These are phyloP conservation scores for Rickenella mellea DNA, from an alignment of 768 basidiomycete genomes.

Conservation along the genomic window DNA sequence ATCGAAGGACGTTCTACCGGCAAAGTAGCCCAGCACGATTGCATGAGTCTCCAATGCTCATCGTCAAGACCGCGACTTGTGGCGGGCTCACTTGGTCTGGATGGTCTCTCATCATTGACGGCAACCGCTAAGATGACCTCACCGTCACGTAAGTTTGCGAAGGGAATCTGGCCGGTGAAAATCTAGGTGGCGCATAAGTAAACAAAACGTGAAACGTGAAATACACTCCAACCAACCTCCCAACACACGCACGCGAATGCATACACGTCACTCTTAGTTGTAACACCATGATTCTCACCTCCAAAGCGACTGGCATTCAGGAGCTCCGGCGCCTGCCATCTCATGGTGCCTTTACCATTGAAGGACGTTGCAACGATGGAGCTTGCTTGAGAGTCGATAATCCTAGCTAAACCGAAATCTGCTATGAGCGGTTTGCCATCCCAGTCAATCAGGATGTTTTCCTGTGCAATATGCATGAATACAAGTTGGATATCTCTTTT, in stretches of 20 bases:
- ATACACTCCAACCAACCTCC: neutral
- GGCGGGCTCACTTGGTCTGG: neutral
- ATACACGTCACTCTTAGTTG: neutral
- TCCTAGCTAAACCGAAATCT: conserved; percentile 53
- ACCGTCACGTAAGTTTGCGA: neutral
- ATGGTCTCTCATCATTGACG: neutral
- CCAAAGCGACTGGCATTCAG: neutral
- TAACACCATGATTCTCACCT: neutral
- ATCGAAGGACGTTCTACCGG: conserved; percentile 31
- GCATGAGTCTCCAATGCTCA: conserved; percentile 32
- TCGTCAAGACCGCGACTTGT: conserved; percentile 33
- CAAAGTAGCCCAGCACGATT: conserved; percentile 31
- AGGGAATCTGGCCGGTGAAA: neutral
- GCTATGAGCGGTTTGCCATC: conserved; percentile 44
- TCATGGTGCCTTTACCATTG: neutral
- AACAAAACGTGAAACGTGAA: neutral
- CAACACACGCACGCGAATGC: neutral
- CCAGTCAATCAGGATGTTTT: conserved; percentile 47
- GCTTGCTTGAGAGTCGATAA: conserved; percentile 31
- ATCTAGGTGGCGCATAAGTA: neutral
- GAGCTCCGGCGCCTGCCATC: neutral
- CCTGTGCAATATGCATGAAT: conserved; percentile 22
- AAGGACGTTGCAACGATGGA: neutral
- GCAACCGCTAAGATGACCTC: neutral
- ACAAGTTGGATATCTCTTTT: neutral